These are phyloP conservation scores for Ogataea pini DNA, from an alignment of 805 yeast genomes.

Conservation along the genomic window DNA sequence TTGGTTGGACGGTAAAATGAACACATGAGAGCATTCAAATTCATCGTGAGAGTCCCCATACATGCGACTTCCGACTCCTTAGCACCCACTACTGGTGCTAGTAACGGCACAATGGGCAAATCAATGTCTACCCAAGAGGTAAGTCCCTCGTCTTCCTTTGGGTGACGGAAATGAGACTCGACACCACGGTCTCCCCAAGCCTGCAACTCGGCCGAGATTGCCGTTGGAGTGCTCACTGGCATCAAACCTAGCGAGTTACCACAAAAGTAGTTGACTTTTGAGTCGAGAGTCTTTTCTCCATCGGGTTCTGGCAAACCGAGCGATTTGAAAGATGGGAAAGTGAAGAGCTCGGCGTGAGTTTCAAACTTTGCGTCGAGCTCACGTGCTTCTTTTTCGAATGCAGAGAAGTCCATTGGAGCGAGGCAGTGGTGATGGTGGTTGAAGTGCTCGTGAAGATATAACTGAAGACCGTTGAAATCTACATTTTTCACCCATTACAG, in stretches of 20 bases:
- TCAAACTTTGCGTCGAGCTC: constrained; percentile 43
- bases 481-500: neutral
- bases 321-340: constrained; percentile 65
- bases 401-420: neutral
- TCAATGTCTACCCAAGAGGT: constrained; percentile 87
- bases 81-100: constrained; percentile 81
- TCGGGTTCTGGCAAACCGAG: constrained; percentile 46
- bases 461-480: no score
- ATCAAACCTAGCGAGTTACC: constrained; percentile 94
- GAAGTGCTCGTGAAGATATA: neutral
- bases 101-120: constrained; percentile 64
- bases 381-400: constrained; percentile 24
- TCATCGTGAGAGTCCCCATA: constrained; percentile 84
- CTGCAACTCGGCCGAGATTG: constrained; percentile 64
- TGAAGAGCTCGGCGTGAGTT: constrained; percentile 48
- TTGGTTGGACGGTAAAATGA: constrained; percentile 73
- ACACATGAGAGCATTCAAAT: constrained; percentile 71
- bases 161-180: constrained; percentile 79
- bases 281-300: constrained; percentile 15
- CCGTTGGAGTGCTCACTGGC: constrained; percentile 64
- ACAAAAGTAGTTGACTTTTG: constrained; percentile 62
- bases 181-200: constrained; percentile 87
- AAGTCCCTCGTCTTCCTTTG: constrained; percentile 42
- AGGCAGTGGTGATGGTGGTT: neutral
- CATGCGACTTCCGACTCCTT: constrained; percentile 74